Conservation (phyloP, 192 early-diverging fungal species). For the Phycomyces blakesleeanus region DNA sequence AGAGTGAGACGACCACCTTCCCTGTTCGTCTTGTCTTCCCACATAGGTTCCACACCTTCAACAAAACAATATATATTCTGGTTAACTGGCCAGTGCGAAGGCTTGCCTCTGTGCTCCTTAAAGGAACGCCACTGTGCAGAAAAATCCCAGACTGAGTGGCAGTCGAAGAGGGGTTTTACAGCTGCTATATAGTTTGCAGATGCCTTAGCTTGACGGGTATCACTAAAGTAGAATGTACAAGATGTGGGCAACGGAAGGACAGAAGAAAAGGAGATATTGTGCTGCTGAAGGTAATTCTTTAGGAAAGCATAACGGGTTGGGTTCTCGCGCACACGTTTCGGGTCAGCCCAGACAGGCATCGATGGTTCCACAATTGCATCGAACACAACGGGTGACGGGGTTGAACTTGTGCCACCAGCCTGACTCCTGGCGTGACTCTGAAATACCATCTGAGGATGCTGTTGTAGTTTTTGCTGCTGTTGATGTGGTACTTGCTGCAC, state of each 20-base stretch:
- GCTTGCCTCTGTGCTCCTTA: constrained; percentile 31
- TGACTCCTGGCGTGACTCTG: not conserved
- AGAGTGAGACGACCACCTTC: constrained; percentile 58
- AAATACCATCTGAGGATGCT: too few species aligned
- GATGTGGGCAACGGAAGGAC: constrained; percentile 8
- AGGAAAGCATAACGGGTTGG: constrained; percentile 15
- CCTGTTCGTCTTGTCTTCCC: constrained; percentile 76
- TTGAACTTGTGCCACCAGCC: not conserved
- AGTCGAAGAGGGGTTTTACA: constrained; percentile 44
- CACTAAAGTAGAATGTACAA: constrained; percentile 39
- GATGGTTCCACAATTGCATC: not conserved
- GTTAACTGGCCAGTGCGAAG: constrained; percentile 48
- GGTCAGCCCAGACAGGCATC: constrained; percentile 28
- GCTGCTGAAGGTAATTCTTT: constrained; percentile 16
- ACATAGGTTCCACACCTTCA: constrained; percentile 69
- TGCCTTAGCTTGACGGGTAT: constrained; percentile 38
- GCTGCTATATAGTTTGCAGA: constrained; percentile 38
- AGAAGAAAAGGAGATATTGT: not conserved
- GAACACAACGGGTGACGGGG: not conserved
- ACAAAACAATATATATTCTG: constrained; percentile 71
- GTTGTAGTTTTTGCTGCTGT: too few species aligned
- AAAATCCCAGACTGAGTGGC: constrained; percentile 46
- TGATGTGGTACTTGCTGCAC: too few species aligned
- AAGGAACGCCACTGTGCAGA: constrained; percentile 42
- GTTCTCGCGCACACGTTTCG: constrained; percentile 16